phyloP scores from a whole-genome alignment of 345 rosid genomes.

The Populus alba region DNA sequence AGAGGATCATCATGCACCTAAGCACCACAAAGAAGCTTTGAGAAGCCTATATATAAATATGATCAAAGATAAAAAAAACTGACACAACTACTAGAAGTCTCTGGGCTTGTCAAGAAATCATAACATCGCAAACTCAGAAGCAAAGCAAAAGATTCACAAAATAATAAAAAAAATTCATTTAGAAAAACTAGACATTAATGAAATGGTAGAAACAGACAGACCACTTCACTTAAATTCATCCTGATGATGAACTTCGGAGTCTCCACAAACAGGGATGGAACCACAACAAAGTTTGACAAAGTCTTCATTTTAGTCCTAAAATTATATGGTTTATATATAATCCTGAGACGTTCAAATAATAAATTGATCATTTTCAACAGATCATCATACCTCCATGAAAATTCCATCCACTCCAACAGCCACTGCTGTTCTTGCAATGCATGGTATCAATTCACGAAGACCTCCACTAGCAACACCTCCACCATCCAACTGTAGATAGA shows the following conservation, averaged over 20 bases:
- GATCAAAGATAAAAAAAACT: neutral
- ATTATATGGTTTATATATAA: too few species aligned
- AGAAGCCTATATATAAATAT: neutral
- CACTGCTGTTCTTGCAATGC: conserved; percentile 94
- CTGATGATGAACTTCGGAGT: neutral
- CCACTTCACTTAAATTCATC: neutral
- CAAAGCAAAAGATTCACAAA: too few species aligned
- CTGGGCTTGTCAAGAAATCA: neutral
- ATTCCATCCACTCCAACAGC: conserved; percentile 97
- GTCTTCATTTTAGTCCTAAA: too few species aligned
- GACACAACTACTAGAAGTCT: neutral
- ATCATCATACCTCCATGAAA: conserved; percentile 84
- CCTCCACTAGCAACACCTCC: conserved; percentile 99
- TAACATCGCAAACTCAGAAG: neutral
- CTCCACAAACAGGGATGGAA: neutral
- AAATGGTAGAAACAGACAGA: neutral
- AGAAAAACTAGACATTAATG: neutral
- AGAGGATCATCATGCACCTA: conserved; percentile 97
- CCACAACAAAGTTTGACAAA: too few species aligned
- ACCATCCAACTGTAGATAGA: conserved; percentile 69
- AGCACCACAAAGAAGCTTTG: conserved; percentile 24
- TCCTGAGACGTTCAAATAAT: neutral
- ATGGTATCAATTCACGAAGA: conserved; percentile 91
- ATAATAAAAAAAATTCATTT: neutral
- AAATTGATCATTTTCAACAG: conserved; percentile 8